Percentiles rank a stretch among this genome's conserved stretches.
phyloP scores from a whole-genome alignment of 2,329 filamentous ascomycete species.

The Fusarium pseudograminearum region DNA sequence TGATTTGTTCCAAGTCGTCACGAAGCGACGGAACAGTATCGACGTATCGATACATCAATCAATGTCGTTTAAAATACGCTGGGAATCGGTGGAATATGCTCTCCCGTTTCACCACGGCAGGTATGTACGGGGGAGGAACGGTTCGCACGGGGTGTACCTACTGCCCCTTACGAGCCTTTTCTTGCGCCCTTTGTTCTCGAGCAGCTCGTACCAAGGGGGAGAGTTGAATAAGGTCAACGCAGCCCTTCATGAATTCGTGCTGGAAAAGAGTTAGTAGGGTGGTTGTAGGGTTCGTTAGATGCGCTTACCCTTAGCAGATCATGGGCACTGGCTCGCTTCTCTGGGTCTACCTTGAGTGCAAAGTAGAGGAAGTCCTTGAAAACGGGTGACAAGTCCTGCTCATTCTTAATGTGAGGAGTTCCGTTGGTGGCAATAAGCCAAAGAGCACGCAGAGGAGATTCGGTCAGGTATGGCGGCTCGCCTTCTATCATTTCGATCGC shows the following conservation, averaged over 20 bases:
- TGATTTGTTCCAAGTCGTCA: conserved; percentile 18
- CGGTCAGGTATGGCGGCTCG: conserved; percentile 95
- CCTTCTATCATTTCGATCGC: conserved; percentile 99
- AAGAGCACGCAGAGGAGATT: conserved; percentile 90
- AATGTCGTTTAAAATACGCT: conserved; percentile 38
- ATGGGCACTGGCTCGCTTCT: conserved; percentile 95
- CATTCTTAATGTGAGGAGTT: conserved; percentile 94
- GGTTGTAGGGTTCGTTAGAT: conserved; percentile 48
- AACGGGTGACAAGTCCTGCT: conserved; percentile 80
- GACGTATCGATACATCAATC: conserved; percentile 10
- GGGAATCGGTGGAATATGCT: conserved; percentile 29
- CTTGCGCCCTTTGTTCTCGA: conserved; percentile 84
- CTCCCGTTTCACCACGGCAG: conserved; percentile 17
- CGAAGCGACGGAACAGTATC: conserved; percentile 29
- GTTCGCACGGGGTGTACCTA: conserved; percentile 44
- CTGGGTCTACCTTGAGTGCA: conserved; percentile 94
- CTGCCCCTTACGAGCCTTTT: conserved; percentile 77
- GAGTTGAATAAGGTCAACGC: conserved; percentile 79
- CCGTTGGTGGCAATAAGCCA: conserved; percentile 98
- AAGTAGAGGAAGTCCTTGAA: conserved; percentile 95
- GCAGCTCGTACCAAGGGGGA: conserved; percentile 90
- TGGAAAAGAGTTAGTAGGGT: conserved; percentile 53
- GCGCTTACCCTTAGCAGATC: conserved; percentile 86
- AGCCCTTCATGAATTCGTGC: conserved; percentile 85
- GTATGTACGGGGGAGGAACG: conserved; percentile 25